Evolutionary conservation across 345 rosid species (phyloP), one percentile per base, ranked within the genome.

Genomic region (Isatis tinctoria): DNA sequence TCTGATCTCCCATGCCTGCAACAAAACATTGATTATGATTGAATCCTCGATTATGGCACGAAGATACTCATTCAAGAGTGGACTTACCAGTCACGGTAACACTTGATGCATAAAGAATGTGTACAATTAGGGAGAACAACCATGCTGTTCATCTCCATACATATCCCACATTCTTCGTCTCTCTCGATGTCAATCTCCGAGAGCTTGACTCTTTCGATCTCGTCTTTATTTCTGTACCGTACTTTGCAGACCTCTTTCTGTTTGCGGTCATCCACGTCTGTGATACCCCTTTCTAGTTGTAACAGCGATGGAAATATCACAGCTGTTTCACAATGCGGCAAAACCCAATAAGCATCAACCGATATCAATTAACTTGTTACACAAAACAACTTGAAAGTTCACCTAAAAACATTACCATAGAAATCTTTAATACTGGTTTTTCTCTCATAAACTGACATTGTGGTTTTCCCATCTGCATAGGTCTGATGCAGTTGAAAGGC

Each of bases 361-460:
- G 27, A 36, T 37, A 47, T 40, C 40, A 16, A 72, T 43, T n/a
- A n/a, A n/a, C n/a, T n/a, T n/a, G n/a, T 22, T 20, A 20, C 61
- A 8, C 4, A 47, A 16, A 68, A 44, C 33, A 8, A 72, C 28
- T 57, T 35, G 7, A 57, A 35, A 47, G 33, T 18, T n/a, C 48
- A 44, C 20, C 48, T n/a, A 44, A 62, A 44, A 10, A 2, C 56
- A 58, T 66, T 76, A 93, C 98, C 96, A 35, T 90, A 90, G 76
- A 93, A 93, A 61, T 93, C 95, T 77, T 80, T 79, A 44, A 94
- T 78, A 74, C 92, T 94, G 5, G 97, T 93, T 80, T 85, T 89
- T 76, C 96, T 84, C 79, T 91, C 97, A 10, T 88, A 79, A 48
- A 88, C 90, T 41, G 95, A 86, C 97, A 93, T 90, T 11, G 98